Evolutionary conservation across 2,329 filamentous ascomycete genomes (phyloP).

Genomic region (Xylariaceae sp.): DNA sequence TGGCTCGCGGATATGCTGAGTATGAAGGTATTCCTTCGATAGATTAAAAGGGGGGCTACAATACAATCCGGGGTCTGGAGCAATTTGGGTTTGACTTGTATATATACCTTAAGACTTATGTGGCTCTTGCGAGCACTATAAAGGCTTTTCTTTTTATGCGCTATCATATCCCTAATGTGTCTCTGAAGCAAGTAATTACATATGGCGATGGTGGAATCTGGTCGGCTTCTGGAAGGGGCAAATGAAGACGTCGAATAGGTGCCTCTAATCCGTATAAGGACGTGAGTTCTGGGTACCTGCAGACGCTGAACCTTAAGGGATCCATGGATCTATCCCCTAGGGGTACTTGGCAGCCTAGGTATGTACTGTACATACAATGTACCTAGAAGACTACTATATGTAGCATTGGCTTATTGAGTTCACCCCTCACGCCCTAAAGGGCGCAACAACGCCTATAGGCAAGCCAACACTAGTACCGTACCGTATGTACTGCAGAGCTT

Average conservation of each 20-base stretch:
- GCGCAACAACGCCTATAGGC: no score
- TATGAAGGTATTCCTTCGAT: slow-evolving; percentile 67
- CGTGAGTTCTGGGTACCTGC: neutral
- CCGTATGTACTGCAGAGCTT: neutral
- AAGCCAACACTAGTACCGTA: no score
- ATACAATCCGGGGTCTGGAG: slow-evolving; percentile 11
- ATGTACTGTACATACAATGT: no score
- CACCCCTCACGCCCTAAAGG: no score
- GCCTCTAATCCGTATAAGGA: neutral
- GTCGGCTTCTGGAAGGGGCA: neutral
- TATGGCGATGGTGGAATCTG: neutral
- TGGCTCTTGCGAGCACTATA: neutral
- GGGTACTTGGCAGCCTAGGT: no score
- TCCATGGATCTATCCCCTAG: neutral
- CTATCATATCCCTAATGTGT: neutral
- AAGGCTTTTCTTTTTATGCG: neutral
- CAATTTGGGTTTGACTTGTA: slow-evolving; percentile 13
- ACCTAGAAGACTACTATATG: no score
- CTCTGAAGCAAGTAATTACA: neutral
- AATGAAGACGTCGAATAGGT: neutral
- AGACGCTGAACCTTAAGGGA: neutral
- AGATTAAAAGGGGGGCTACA: slow-evolving; percentile 19
- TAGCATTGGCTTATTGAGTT: no score
- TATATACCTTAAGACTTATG: neutral
- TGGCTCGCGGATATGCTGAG: slow-evolving; percentile 71